phyloP scores from a whole-genome alignment of 257 asterid species.

The Capsicum pubescens region DNA sequence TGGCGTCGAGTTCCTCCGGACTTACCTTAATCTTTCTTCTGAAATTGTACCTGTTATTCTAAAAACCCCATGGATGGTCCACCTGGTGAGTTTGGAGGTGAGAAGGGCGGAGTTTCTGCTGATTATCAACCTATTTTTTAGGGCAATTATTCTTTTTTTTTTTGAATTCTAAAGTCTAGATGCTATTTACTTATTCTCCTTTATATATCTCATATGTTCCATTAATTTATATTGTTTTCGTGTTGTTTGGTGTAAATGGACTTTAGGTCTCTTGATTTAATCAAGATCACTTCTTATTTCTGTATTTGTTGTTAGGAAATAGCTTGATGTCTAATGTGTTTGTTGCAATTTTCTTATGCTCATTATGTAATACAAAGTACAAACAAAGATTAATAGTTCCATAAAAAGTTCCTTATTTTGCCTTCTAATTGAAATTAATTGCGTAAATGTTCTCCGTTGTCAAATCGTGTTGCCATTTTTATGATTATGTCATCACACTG shows the following conservation, averaged over 20 bases:
- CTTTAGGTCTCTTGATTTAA: neutral
- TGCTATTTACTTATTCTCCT: no score
- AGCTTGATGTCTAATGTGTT: neutral
- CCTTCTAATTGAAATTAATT: neutral
- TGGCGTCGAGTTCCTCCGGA: slow-evolving; percentile 88
- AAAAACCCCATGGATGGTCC: slow-evolving; percentile 85
- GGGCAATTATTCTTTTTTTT: slow-evolving; percentile 48
- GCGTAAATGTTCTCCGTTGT: neutral
- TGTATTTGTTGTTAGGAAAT: neutral
- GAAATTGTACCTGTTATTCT: slow-evolving; percentile 92
- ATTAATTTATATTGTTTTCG: neutral
- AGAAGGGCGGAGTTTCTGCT: slow-evolving; percentile 94
- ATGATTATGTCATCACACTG: neutral
- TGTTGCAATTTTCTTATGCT: neutral
- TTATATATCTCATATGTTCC: neutral
- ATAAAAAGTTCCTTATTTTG: neutral
- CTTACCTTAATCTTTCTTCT: slow-evolving; percentile 84
- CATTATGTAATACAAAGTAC: no score
- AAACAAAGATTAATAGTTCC: neutral
- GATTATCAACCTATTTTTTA: slow-evolving; percentile 85
- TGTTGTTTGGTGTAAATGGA: neutral
- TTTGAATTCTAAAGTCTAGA: neutral
- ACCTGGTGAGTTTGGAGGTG: slow-evolving; percentile 82
- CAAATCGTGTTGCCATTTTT: neutral
- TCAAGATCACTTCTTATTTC: no score